Base-by-base conservation (phyloP, 139 green algal genomes). In the Tetraselmis chui region DNA sequence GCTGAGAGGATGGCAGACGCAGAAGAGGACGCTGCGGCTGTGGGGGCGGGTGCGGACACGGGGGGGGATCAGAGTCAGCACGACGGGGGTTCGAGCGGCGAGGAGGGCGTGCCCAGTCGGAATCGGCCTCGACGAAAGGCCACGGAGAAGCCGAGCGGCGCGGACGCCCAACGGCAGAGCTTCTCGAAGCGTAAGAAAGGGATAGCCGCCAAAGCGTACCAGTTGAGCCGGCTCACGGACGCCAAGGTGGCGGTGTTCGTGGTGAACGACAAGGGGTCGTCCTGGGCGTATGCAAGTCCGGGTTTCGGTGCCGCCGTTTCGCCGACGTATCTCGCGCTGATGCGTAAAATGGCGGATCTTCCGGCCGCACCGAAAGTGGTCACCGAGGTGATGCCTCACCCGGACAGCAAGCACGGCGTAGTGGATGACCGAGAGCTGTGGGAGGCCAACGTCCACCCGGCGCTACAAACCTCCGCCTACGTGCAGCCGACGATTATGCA, bases 101-200 rank as follows among this genome's bases (percentile, higher is more conserved):
- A 67, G 11, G 45, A 67, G 45, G 45, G 45, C 45, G 45, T 67
- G 45, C 45, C 45, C 11, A 67, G 11, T 5, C 45, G 45, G 11
- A 79, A 76, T 78, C 84, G 82, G 76, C 59, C 80, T 29, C 67
- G 86, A 0, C 80, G 86, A 0, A 90, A 90, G 28, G 86, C 86
- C 23, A 86, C 79, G 26, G 82, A 90, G 79, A 83, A 84, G 29
- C 86, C 86, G 0, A 81, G 78, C 59, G 86, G 89, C 26, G 88
- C 89, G 2, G 88, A 90, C 45, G 86, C 90, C 75, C 89, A 91
- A 28, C 83, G 89, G 1, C 89, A 93, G 78, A 86, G 87, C 0
- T 93, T 93, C 77, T 88, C 83, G 24, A 93, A 93, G 83, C 89
- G 89, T 45, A 93, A 93, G 79, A 85, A 87, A 26, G 89, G 89